These are phyloP conservation scores for Lasiodiplodia gonubiensis DNA, from an alignment of 2,329 filamentous ascomycete species.

Conservation along the genomic window DNA sequence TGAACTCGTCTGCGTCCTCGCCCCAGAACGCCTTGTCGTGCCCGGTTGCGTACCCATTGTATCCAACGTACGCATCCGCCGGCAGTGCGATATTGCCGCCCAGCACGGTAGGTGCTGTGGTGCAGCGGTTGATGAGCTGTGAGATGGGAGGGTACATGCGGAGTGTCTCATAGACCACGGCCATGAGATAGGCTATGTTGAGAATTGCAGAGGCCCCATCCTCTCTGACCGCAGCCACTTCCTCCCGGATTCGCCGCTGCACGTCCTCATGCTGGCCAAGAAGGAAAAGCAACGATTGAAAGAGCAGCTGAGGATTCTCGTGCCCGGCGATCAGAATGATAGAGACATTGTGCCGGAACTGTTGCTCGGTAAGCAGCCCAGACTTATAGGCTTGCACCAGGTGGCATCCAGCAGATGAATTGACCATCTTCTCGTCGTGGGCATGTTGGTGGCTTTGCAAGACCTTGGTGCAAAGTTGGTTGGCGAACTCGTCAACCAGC, in stretches of 20 bases:
- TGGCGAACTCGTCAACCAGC: slow-evolving; percentile 30
- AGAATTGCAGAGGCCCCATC: neutral
- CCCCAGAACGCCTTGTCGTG: slow-evolving; percentile 39
- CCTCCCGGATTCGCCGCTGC: slow-evolving; percentile 10
- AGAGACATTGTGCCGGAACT: slow-evolving; percentile 31
- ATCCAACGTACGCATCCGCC: slow-evolving; percentile 37
- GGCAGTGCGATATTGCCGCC: slow-evolving; percentile 35
- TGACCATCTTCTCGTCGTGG: slow-evolving; percentile 25
- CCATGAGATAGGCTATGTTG: slow-evolving; percentile 50
- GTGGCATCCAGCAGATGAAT: slow-evolving; percentile 29
- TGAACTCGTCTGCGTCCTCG: slow-evolving; percentile 43
- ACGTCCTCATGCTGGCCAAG: slow-evolving; percentile 29
- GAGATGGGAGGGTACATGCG: slow-evolving; percentile 58
- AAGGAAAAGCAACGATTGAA: slow-evolving; percentile 29
- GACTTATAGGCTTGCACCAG: slow-evolving; percentile 29
- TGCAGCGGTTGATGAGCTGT: slow-evolving; percentile 55
- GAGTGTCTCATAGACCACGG: slow-evolving; percentile 54
- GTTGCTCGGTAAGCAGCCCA: slow-evolving; percentile 18
- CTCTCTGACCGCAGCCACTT: slow-evolving; percentile 18
- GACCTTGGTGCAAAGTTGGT: slow-evolving; percentile 27
- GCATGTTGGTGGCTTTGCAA: slow-evolving; percentile 29
- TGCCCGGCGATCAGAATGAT: slow-evolving; percentile 32
- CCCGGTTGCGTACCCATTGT: slow-evolving; percentile 40
- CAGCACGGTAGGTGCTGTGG: slow-evolving; percentile 39
- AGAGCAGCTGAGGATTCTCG: slow-evolving; percentile 31